Conservation (phyloP, 2,329 filamentous ascomycete species). For the Parascedosporium putredinis region DNA sequence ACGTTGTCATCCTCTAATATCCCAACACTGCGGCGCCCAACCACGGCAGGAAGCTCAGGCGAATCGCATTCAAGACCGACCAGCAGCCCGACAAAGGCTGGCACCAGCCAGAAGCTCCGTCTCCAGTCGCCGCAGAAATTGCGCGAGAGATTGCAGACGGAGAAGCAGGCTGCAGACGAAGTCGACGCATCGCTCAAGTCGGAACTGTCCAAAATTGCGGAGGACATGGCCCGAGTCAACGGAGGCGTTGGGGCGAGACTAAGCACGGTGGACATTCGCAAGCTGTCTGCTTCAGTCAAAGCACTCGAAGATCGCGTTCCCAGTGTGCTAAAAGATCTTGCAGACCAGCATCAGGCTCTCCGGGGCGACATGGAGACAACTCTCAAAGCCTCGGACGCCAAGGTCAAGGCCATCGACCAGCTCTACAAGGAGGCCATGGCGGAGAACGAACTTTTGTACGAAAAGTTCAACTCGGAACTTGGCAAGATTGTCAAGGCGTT, state of each 20-base stretch:
- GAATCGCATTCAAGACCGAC: slow-evolving; percentile 5
- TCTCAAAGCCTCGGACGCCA: slow-evolving; percentile 63
- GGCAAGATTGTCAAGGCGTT: slow-evolving; percentile 71
- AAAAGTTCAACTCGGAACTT: slow-evolving; percentile 84
- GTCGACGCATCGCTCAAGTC: slow-evolving; percentile 60
- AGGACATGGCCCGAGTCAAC: slow-evolving; percentile 60
- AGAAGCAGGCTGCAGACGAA: slow-evolving; percentile 63
- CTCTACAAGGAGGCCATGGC: slow-evolving; percentile 78
- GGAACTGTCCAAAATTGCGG: slow-evolving; percentile 69
- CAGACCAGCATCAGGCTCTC: slow-evolving; percentile 50
- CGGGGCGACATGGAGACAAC: slow-evolving; percentile 62
- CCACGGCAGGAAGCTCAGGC: slow-evolving; percentile 8
- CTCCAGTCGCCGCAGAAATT: slow-evolving; percentile 64
- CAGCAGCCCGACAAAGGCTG: slow-evolving; percentile 24
- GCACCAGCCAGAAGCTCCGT: slow-evolving; percentile 44
- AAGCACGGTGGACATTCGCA: slow-evolving; percentile 32
- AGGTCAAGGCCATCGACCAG: slow-evolving; percentile 74
- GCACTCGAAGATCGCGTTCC: slow-evolving; percentile 60
- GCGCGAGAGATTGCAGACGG: slow-evolving; percentile 73
- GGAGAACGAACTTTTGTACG: slow-evolving; percentile 88
- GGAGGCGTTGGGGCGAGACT: slow-evolving; percentile 24
- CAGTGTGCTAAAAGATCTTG: slow-evolving; percentile 45
- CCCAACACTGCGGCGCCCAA: slow-evolving; percentile 37
- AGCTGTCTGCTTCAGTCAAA: slow-evolving; percentile 47
- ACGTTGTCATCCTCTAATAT: slow-evolving; percentile 44